These are phyloP conservation scores for Volvox carteri DNA, from an alignment of 163 green algal genomes.

Conservation along the genomic window DNA sequence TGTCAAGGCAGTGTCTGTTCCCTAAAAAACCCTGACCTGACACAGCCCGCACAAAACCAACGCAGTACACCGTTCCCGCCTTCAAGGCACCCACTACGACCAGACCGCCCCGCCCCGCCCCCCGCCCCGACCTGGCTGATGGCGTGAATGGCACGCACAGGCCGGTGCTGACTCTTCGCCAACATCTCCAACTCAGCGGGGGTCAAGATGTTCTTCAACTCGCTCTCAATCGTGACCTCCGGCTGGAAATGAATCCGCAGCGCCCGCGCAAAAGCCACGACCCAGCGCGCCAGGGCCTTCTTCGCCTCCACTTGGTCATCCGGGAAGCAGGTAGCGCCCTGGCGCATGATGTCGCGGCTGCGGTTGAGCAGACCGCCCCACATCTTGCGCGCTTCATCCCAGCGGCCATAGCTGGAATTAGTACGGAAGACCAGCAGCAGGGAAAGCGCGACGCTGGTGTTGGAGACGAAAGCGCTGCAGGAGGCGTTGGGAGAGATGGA, in stretches of 20 bases:
- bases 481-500: slow-evolving; percentile 26
- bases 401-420: slow-evolving; percentile 81
- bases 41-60: no score
- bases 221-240: slow-evolving; percentile 54
- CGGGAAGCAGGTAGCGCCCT: slow-evolving; percentile 71
- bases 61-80: no score
- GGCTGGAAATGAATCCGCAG: slow-evolving; percentile 80
- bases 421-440: slow-evolving; percentile 69
- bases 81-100: no score
- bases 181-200: slow-evolving; percentile 73
- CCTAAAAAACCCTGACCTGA: no score
- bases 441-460: slow-evolving; percentile 53
- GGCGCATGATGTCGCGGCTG: slow-evolving; percentile 83
- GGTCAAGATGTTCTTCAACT: slow-evolving; percentile 73
- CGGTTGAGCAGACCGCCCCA: slow-evolving; percentile 86
- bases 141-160: slow-evolving; percentile 57
- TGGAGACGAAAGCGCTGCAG: slow-evolving; percentile 49
- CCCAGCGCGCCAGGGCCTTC: slow-evolving; percentile 76
- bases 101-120: no score
- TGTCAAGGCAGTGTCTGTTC: no score
- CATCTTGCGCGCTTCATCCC: slow-evolving; percentile 86
- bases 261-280: slow-evolving; percentile 71
- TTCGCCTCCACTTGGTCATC: slow-evolving; percentile 62
- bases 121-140: slow-evolving; percentile 63
- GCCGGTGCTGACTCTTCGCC: slow-evolving; percentile 65